A percentile compares a stretch with the other conserved stretches of the same genome.
phyloP scores from a whole-genome alignment of 164 flowering plant species.

The Aristolochia fimbriata region DNA sequence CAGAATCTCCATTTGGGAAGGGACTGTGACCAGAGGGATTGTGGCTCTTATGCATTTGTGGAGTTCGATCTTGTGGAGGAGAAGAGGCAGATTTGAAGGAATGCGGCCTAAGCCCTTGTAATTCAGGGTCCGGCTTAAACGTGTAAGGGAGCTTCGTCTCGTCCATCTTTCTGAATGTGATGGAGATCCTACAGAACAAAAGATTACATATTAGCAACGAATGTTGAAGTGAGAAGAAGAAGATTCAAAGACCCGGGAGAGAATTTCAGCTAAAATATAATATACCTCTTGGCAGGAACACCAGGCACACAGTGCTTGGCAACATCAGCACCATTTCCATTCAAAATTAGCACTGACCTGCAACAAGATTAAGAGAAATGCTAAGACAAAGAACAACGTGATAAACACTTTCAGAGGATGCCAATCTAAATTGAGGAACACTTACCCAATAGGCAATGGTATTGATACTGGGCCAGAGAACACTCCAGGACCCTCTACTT shows the following conservation, averaged over 20 bases:
- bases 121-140: slow-evolving; percentile 61
- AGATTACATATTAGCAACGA: not conserved
- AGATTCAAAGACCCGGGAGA: too few relatives aligned
- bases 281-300: slow-evolving; percentile 43
- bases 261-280: not conserved
- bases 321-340: slow-evolving; percentile 46
- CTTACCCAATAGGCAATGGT: slow-evolving; percentile 53
- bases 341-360: slow-evolving; percentile 50
- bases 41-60: not conserved
- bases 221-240: too few relatives aligned
- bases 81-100: slow-evolving; percentile 7
- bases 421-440: not conserved
- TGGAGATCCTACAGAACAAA: slow-evolving; percentile 60
- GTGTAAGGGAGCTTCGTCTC: slow-evolving; percentile 53
- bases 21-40: too few relatives aligned
- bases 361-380: slow-evolving; percentile 5
- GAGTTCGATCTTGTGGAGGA: not conserved
- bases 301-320: slow-evolving; percentile 55
- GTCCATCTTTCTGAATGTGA: slow-evolving; percentile 91
- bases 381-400: slow-evolving; percentile 2
- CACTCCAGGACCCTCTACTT: slow-evolving; percentile 27
- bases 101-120: slow-evolving; percentile 65
- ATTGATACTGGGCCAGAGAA: slow-evolving; percentile 46
- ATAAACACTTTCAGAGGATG: not conserved
- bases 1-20: too few relatives aligned